Conservation (phyloP, 768 basidiomycete genomes). For the Amanita rubescens region DNA sequence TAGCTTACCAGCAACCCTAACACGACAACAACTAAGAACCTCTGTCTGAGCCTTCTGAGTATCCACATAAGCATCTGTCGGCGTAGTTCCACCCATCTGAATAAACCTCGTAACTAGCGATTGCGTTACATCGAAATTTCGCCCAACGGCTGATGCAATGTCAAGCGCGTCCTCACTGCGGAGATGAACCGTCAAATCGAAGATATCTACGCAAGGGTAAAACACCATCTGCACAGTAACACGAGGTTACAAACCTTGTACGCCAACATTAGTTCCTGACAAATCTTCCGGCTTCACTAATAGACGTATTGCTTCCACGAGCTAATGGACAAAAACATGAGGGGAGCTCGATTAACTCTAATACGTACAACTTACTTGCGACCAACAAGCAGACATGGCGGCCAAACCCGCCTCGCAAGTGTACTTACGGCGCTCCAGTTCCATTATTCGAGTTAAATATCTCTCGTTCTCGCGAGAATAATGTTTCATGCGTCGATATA, state of each 20-base stretch:
- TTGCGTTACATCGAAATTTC: constrained; percentile 51
- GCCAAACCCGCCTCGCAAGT: constrained; percentile 65
- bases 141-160: constrained; percentile 38
- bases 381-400: constrained; percentile 75
- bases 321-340: constrained; percentile 26
- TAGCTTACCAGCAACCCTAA: not conserved
- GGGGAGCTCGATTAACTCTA: constrained; percentile 5
- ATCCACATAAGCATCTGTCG: constrained; percentile 34
- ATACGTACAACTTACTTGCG: constrained; percentile 42
- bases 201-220: constrained; percentile 30
- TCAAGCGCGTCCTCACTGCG: constrained; percentile 29
- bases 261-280: constrained; percentile 32
- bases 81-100: constrained; percentile 31
- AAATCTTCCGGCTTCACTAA: constrained; percentile 47
- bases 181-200: constrained; percentile 37
- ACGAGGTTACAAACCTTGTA: constrained; percentile 28
- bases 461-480: constrained; percentile 73
- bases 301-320: constrained; percentile 59
- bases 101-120: constrained; percentile 53
- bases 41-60: constrained; percentile 53
- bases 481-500: constrained; percentile 78
- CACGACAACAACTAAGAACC: constrained; percentile 26
- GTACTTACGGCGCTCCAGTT: constrained; percentile 58
- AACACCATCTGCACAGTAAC: constrained; percentile 2
- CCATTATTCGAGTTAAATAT: constrained; percentile 48